Conservation (phyloP, 202 grass and related monocot genomes). For the Thinopyrum obtusiflorum region DNA sequence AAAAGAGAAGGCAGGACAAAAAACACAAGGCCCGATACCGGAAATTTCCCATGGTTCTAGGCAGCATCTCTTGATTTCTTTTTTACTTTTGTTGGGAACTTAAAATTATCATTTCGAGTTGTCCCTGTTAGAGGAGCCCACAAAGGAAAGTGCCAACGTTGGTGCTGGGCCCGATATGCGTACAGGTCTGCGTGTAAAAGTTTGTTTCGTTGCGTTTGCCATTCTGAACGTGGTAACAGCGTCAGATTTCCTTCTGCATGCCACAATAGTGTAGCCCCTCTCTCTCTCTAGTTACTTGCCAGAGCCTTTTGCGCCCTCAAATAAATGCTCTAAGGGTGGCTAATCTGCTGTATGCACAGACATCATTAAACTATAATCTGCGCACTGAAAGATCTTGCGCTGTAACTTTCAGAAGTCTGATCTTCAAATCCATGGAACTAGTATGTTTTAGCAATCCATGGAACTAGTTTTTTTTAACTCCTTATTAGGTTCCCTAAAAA, state of each 20-base stretch:
- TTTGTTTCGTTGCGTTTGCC: slow-evolving; percentile 35
- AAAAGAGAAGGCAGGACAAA: slow-evolving; percentile 32
- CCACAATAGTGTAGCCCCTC: slow-evolving; percentile 8
- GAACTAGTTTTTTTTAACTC: neutral
- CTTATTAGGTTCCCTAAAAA: neutral
- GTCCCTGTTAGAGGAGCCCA: slow-evolving; percentile 51
- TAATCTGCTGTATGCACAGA: slow-evolving; percentile 10
- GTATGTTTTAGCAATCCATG: neutral
- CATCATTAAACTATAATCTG: slow-evolving; percentile 30
- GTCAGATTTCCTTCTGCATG: neutral
- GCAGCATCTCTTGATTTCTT: slow-evolving; percentile 36
- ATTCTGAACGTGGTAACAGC: slow-evolving; percentile 10
- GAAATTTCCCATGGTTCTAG: slow-evolving; percentile 57
- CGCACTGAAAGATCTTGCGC: neutral
- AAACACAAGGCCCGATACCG: slow-evolving; percentile 43
- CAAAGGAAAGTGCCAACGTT: slow-evolving; percentile 45
- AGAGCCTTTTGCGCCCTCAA: neutral
- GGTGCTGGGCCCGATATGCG: slow-evolving; percentile 31
- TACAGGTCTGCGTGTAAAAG: slow-evolving; percentile 17
- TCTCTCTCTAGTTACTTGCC: slow-evolving; percentile 23
- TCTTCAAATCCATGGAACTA: neutral
- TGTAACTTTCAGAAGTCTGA: slow-evolving; percentile 10
- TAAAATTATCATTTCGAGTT: slow-evolving; percentile 45
- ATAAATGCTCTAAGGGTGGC: slow-evolving; percentile 1
- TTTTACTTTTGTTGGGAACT: slow-evolving; percentile 36